Evolutionary conservation across 345 rosid genomes (phyloP).

Genomic region (Moricandia arvensis): DNA sequence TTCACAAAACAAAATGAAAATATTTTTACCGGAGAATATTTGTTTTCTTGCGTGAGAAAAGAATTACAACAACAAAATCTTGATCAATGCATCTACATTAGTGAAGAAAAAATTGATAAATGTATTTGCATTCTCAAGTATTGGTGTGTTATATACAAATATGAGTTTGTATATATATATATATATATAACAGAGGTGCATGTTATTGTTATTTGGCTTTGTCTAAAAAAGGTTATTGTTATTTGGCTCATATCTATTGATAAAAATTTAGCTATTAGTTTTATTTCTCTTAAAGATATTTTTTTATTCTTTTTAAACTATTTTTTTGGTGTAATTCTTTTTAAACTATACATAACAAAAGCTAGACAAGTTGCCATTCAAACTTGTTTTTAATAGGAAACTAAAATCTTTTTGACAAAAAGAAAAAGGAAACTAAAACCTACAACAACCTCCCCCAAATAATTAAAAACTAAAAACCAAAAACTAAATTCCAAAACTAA

Average conservation of each 20-base stretch:
- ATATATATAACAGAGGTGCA: background rate
- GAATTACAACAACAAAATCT: background rate
- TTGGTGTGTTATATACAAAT: background rate
- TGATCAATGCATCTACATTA: background rate
- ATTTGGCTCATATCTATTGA: background rate
- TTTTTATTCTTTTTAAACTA: background rate
- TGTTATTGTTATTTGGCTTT: background rate
- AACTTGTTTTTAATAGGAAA: background rate
- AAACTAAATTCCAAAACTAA: slow-evolving; percentile 2
- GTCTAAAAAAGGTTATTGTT: no score
- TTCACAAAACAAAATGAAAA: background rate
- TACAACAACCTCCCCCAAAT: background rate
- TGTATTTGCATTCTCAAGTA: background rate
- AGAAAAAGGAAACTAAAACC: background rate
- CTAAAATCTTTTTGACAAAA: background rate
- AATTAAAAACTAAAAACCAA: slow-evolving; percentile 8
- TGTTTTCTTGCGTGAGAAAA: background rate
- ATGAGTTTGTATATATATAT: background rate
- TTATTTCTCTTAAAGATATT: no score
- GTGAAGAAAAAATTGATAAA: background rate
- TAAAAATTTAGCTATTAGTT: background rate
- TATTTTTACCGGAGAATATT: background rate
- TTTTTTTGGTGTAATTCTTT: no score
- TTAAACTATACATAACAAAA: background rate
- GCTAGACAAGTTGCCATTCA: background rate